A percentile compares a stretch with the other conserved stretches of the same genome.
Conservation (phyloP, 129 eudicot species). For the Tagetes erecta region DNA sequence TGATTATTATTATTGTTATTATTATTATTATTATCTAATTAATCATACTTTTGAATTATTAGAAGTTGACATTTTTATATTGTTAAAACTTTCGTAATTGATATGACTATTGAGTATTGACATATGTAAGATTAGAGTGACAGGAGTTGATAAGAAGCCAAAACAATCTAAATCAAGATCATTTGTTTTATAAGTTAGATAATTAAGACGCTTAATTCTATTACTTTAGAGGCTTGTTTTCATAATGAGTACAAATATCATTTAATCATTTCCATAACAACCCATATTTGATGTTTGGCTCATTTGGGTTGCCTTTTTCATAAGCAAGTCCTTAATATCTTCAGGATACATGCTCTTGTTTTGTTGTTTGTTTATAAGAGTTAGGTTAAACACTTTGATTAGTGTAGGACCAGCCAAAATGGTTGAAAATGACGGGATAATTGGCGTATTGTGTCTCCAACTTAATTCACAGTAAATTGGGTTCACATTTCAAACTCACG, state of each 20-base stretch:
- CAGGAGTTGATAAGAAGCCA: not conserved
- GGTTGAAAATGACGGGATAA: not conserved
- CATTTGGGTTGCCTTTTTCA: not conserved
- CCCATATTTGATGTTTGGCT: not conserved
- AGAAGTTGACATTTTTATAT: too few relatives aligned
- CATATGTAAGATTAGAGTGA: too few relatives aligned
- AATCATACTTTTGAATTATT: too few relatives aligned
- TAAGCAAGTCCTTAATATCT: not conserved
- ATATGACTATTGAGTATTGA: too few relatives aligned
- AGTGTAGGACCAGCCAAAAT: not conserved
- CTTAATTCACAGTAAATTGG: not conserved
- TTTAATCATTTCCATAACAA: slow-evolving; percentile 6
- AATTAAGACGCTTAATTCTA: not conserved
- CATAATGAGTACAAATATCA: not conserved
- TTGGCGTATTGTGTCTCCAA: not conserved
- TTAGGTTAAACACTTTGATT: not conserved
- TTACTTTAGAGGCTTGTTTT: not conserved
- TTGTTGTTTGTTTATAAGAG: slow-evolving; percentile 11
- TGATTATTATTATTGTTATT: too few relatives aligned
- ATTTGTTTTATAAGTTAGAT: not conserved
- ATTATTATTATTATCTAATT: too few relatives aligned
- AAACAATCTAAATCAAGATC: not conserved
- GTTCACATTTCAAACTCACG: slow-evolving; percentile 12
- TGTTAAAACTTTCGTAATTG: too few relatives aligned
- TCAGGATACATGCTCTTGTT: too few relatives aligned